A percentile compares a stretch with the other conserved stretches of the same genome.
Conservation (phyloP, 225 moss, liverwort and hornwort genomes). For the Thuidium tamariscinum region DNA sequence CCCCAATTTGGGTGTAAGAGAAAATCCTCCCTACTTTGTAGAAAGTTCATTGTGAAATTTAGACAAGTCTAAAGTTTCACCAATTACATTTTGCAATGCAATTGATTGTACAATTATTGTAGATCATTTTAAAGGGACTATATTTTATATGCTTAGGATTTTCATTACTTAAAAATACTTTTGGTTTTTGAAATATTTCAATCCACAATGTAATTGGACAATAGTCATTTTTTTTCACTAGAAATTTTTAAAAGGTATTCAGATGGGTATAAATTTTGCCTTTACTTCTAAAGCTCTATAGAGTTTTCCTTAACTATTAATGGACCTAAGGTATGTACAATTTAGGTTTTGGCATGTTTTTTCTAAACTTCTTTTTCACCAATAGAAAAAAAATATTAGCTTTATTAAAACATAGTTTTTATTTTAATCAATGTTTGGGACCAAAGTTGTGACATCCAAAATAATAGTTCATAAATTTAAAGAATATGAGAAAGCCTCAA, state of each 20-base stretch:
- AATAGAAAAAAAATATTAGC: neutral
- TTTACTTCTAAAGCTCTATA: neutral
- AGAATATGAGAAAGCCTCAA: neutral
- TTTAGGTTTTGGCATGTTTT: neutral
- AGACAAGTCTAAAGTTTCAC: too few species aligned
- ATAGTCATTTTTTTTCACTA: too few species aligned
- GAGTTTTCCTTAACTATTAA: too few species aligned
- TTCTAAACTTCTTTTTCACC: neutral
- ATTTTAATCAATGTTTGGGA: rapidly evolving
- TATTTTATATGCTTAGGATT: neutral
- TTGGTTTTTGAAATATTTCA: neutral
- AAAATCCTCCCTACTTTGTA: neutral
- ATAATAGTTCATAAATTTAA: neutral
- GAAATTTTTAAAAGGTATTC: rapidly evolving
- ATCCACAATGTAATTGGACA: neutral
- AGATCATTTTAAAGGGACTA: neutral
- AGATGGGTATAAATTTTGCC: too few species aligned
- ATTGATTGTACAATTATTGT: neutral
- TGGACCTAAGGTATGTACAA: neutral
- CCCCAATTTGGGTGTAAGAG: neutral
- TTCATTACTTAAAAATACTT: neutral
- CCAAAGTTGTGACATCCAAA: too few species aligned
- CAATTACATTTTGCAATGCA: neutral
- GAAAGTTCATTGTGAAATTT: neutral
- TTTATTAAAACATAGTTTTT: neutral